These are phyloP conservation scores for Austroboletus festivus DNA, from an alignment of 768 basidiomycete genomes.

Conservation along the genomic window DNA sequence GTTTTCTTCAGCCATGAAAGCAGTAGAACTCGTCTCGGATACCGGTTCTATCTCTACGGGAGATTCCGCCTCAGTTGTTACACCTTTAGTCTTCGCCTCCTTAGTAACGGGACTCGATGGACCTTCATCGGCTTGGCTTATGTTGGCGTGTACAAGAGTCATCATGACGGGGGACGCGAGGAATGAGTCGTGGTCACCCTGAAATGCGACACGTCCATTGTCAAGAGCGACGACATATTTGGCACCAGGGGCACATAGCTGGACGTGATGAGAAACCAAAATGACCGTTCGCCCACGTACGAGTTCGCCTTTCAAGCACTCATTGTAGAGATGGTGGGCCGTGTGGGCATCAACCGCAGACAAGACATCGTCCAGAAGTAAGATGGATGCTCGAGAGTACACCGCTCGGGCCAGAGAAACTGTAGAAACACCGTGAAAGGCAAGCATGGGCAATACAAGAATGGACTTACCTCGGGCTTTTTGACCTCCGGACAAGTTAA, in stretches of 20 bases:
- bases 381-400: constrained; percentile 79
- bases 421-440: constrained; percentile 20
- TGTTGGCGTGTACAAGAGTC: constrained; percentile 60
- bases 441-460: neutral
- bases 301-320: constrained; percentile 79
- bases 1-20: constrained; percentile 34
- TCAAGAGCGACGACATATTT: constrained; percentile 81
- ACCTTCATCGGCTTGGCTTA: constrained; percentile 40
- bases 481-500: constrained; percentile 50
- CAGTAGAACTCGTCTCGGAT: constrained; percentile 46
- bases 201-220: constrained; percentile 63
- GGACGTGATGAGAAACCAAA: constrained; percentile 92
- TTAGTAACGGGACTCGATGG: constrained; percentile 15
- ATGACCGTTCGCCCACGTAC: constrained; percentile 78
- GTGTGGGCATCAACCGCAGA: constrained; percentile 80
- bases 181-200: constrained; percentile 66
- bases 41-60: constrained; percentile 18
- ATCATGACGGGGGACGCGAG: constrained; percentile 61
- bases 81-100: constrained; percentile 1
- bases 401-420: constrained; percentile 82
- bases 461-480: constrained; percentile 56
- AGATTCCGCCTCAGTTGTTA: constrained; percentile 21
- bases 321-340: constrained; percentile 74
- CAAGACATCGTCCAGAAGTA: constrained; percentile 83
- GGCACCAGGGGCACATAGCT: constrained; percentile 79